Conservation (phyloP, 2,329 filamentous ascomycete species). For the Phyllachora maydis region DNA sequence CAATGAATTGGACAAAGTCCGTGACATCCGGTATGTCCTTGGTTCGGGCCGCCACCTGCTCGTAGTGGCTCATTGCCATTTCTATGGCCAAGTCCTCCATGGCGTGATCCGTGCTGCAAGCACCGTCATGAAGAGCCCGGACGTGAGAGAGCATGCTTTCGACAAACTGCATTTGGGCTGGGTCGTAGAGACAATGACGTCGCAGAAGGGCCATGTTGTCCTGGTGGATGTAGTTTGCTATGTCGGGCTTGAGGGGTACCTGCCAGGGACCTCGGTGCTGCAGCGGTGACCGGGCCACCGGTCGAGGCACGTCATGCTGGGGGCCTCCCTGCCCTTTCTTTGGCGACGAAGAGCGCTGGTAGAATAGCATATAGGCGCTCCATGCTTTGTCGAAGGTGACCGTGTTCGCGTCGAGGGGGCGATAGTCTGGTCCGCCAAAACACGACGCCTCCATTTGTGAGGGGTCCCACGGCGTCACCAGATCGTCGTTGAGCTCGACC, state of each 20-base stretch:
- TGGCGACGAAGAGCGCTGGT: conserved; percentile 58
- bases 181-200: conserved; percentile 63
- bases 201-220: conserved; percentile 59
- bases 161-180: conserved; percentile 47
- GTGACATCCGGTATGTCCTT: conserved; percentile 47
- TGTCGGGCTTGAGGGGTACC: no score
- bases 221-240: no score
- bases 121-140: conserved; percentile 21
- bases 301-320: no score
- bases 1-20: conserved; percentile 18
- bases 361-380: conserved; percentile 97
- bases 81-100: conserved; percentile 28
- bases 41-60: conserved; percentile 52
- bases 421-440: conserved; percentile 52
- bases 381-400: conserved; percentile 44
- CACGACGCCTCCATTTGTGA: conserved; percentile 52
- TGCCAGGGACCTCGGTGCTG: no score
- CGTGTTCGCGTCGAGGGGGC: conserved; percentile 23
- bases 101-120: conserved; percentile 25
- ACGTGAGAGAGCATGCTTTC: conserved; percentile 37
- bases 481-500: conserved; percentile 91
- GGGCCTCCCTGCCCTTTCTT: conserved; percentile 27
- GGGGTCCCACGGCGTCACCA: conserved; percentile 57
- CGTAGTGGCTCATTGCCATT: conserved; percentile 43
- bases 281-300: conserved; percentile 16